Conservation (phyloP, 331 rosid genomes). For the Acacia pycnantha region DNA sequence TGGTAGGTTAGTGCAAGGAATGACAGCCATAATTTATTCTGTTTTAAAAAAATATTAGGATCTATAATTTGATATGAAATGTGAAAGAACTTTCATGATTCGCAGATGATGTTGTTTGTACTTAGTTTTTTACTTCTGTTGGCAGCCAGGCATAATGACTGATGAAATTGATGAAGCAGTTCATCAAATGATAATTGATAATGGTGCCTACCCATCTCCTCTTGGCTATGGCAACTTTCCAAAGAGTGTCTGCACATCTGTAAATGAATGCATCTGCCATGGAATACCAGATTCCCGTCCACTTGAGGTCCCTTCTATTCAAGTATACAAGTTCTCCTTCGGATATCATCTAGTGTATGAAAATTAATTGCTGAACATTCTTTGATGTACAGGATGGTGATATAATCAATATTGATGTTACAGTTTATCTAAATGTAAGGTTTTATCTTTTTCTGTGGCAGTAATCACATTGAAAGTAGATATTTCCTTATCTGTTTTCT, state of each 20-base stretch:
- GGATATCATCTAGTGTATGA: not conserved
- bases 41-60: not conserved
- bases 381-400: constrained; percentile 81
- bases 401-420: constrained; percentile 85
- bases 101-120: constrained; percentile 8
- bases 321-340: constrained; percentile 24
- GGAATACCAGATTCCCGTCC: constrained; percentile 89
- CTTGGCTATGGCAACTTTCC: constrained; percentile 96
- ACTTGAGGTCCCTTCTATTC: constrained; percentile 66
- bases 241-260: constrained; percentile 96
- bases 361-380: not conserved
- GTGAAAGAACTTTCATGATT: constrained; percentile 1
- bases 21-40: not conserved
- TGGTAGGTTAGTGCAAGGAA: constrained; percentile 3
- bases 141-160: constrained; percentile 93
- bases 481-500: constrained; percentile 12
- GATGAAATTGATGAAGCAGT: constrained; percentile 96
- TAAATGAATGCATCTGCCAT: constrained; percentile 95
- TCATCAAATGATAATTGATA: constrained; percentile 92
- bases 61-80: constrained; percentile 12
- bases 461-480: not conserved
- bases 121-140: constrained; percentile 51
- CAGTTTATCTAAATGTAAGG: constrained; percentile 90
- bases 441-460: constrained; percentile 7
- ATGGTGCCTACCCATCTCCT: constrained; percentile 95